Percentiles rank a stretch among this genome's conserved stretches.
phyloP scores from a whole-genome alignment of 768 basidiomycete genomes.

The Termitomyces sp. region DNA sequence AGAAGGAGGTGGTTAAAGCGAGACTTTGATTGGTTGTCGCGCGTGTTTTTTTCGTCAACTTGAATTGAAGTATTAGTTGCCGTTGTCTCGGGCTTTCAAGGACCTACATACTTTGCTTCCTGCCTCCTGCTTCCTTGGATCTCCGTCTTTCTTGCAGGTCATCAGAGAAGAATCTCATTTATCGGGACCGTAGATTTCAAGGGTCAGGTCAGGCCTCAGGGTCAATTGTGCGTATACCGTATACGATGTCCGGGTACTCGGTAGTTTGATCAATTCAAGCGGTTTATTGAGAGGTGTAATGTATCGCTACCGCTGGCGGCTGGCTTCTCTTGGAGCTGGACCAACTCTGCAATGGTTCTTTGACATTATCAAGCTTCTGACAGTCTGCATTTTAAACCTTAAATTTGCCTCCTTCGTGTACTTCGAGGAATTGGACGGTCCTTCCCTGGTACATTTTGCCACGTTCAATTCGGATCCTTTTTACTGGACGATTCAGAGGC shows the following conservation, averaged over 20 bases:
- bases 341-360: background rate
- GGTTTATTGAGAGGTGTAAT: background rate
- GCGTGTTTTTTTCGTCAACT: background rate
- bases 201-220: background rate
- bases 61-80: background rate
- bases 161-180: background rate
- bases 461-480: background rate
- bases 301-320: background rate
- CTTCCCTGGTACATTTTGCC: background rate
- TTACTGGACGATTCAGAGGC: background rate
- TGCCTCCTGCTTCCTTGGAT: background rate
- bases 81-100: background rate
- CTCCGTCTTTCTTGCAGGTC: background rate
- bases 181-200: background rate
- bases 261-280: background rate
- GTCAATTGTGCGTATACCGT: background rate
- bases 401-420: background rate
- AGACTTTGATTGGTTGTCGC: conserved; percentile 14
- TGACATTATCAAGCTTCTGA: background rate
- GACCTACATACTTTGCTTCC: background rate
- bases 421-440: background rate
- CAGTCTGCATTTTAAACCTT: background rate
- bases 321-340: background rate
- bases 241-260: no score
- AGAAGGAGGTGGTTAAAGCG: conserved; percentile 5